A percentile compares a stretch with the other conserved stretches of the same genome.
Conservation (phyloP, 2,329 filamentous ascomycete species). For the Curvularia hawaiiensis region DNA sequence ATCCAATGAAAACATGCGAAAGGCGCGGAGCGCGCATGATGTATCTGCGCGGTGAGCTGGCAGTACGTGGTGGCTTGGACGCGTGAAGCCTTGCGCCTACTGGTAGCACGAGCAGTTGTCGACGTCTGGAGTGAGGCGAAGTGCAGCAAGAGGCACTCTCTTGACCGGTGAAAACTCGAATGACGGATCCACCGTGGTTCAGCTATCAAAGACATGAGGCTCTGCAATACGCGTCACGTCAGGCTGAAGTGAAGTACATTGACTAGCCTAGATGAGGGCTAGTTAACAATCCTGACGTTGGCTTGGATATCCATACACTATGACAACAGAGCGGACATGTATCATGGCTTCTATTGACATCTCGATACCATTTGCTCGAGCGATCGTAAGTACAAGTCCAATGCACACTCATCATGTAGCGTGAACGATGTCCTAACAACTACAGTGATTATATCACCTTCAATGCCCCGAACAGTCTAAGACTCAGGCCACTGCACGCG, state of each 20-base stretch:
- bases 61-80: slow-evolving; percentile 8
- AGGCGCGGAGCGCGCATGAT: background rate
- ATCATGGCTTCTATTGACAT: background rate
- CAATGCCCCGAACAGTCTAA: background rate
- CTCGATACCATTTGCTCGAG: background rate
- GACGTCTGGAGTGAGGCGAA: background rate
- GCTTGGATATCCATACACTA: background rate
- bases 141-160: background rate
- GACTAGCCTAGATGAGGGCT: background rate
- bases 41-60: slow-evolving; percentile 2
- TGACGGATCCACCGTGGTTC: background rate
- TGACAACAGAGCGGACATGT: background rate
- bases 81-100: background rate
- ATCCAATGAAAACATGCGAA: background rate
- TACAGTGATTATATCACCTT: background rate
- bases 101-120: background rate
- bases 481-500: background rate
- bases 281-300: background rate
- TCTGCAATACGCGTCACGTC: background rate
- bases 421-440: background rate
- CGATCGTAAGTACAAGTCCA: background rate
- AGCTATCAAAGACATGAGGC: background rate
- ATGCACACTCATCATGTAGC: background rate
- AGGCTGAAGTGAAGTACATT: background rate
- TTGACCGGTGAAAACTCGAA: background rate